Evolutionary conservation across 331 rosid species (phyloP), one percentile per base, ranked within the genome.

Genomic region (Telfairia occidentalis): DNA sequence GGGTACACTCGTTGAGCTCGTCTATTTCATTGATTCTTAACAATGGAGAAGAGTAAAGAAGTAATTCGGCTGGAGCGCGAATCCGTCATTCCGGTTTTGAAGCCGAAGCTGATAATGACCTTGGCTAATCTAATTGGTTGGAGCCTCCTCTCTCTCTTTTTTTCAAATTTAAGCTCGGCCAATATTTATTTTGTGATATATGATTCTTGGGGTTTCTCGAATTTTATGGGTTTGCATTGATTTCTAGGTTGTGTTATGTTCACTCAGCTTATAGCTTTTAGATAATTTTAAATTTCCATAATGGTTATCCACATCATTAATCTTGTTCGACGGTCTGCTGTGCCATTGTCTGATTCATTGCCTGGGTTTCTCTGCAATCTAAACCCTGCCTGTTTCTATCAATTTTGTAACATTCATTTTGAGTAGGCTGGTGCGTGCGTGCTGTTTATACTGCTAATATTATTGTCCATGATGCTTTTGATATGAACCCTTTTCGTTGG

Each of bases 31-130:
- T 30, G 21, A 0, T 30, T 60, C 55, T 28, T 7, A 71, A 53
- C 49, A 59, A 57, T 46, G 42, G 76, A 63, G 82, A 43, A 49
- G 5, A 81, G 83, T 70, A 81, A 72, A 38, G 98, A 90, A 8
- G 67, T 88, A 11, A 88, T 94, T 80, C 96, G 87, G 13, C 84
- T 94, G 59, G 98, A 91, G 86, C 91, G 97, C 11, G 97, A 94
- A 81, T 84, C 97, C 69, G 98, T 90, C 60, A 90, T 91, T 77
- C 96, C 90, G 35, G 83, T 94, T 85, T 77, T 94, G 73, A 94
- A 94, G 85, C 97, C 97, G 5, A 90, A 54, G 78, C 86, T 94
- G 71, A 76, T 86, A 70, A 91, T 94, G 97, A 73, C 89, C 23
- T 79, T 91, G 91, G 96, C 96, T 32, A 94, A 90, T 53, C 96